These are phyloP conservation scores for Fraxinus sp. DNA, from an alignment of 305 asterid species.

Conservation along the genomic window DNA sequence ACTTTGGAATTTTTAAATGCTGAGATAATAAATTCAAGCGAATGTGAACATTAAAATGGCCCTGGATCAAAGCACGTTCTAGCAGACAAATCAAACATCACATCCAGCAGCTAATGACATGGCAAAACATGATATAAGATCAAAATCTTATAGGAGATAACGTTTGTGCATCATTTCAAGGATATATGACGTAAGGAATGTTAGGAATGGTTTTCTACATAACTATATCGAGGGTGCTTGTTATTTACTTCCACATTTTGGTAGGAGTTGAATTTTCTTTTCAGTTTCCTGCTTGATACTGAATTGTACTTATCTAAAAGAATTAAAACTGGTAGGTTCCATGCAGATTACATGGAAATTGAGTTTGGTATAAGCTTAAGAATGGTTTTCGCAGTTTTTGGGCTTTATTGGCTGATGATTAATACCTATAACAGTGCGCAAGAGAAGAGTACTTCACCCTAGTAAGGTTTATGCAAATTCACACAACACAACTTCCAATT, in stretches of 20 bases:
- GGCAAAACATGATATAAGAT: not conserved
- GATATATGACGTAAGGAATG: not conserved
- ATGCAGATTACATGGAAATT: not conserved
- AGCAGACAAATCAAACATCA: constrained; percentile 8
- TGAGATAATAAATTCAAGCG: constrained; percentile 11
- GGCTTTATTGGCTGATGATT: not conserved
- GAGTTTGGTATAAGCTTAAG: not conserved
- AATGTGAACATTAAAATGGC: constrained; percentile 6
- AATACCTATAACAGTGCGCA: not conserved
- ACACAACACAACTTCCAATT: not conserved
- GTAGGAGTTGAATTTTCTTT: not conserved
- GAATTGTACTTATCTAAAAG: not conserved
- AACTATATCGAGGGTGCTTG: not conserved
- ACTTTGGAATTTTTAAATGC: not conserved
- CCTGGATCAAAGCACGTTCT: constrained; percentile 3
- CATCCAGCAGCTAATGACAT: constrained; percentile 4
- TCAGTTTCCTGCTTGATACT: no score
- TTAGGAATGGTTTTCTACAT: not conserved
- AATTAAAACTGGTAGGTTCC: not conserved
- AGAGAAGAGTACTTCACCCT: not conserved
- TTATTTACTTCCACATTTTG: not conserved
- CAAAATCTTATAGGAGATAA: not conserved
- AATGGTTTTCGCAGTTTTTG: not conserved
- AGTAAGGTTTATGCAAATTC: not conserved
- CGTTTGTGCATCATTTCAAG: not conserved